Evolutionary conservation across 1,284 basidiomycete species (phyloP), one percentile per base, ranked within the genome.

Genomic region (Hortiboletus rubellus): DNA sequence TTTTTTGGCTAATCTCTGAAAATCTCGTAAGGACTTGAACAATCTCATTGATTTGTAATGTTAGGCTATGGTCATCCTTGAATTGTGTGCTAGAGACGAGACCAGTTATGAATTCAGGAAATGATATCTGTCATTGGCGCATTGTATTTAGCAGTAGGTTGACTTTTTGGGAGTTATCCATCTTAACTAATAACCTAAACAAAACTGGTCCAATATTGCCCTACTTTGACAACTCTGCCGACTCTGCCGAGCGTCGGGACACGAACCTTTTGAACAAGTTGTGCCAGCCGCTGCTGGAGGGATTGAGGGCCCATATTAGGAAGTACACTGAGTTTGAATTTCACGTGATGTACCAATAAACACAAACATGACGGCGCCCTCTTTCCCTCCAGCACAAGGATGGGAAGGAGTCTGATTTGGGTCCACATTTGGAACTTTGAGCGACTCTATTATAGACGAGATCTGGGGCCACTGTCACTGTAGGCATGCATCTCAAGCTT

Each of bases 101-200:
- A 46, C 43, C 27, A 15, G 11, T n/a, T 15, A 46, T 34, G 12
- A 51, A 51, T 36, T 51, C 50, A 3, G 42, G 50, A 15, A 52
- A 40, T 22, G 27, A 46, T 52, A 52, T 45, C 40, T 52, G 44
- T 7, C 38, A 33, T 18, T 4, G 2, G 14, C 10, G 8, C 43
- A 52, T 52, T 6, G 8, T 45, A 38, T 43, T 50, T 17, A 50
- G 31, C 8, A 41, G 38, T 4, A n/a, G 5, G 17, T 45, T 22
- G 43, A 52, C 43, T 45, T 52, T 52, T 38, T 45, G 4, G 43
- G 50, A 52, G 50, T 52, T 52, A 52, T 52, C 34, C 50, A 45
- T 52, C 27, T 22, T 24, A n/a, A 45, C 43, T 4, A 31, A 45
- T 45, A 38, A 52, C 43, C 43, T 45, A 30, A 52, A 45, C 3